These are phyloP conservation scores for Ophiostoma piceae DNA, from an alignment of 2,329 filamentous ascomycete species.

Conservation along the genomic window DNA sequence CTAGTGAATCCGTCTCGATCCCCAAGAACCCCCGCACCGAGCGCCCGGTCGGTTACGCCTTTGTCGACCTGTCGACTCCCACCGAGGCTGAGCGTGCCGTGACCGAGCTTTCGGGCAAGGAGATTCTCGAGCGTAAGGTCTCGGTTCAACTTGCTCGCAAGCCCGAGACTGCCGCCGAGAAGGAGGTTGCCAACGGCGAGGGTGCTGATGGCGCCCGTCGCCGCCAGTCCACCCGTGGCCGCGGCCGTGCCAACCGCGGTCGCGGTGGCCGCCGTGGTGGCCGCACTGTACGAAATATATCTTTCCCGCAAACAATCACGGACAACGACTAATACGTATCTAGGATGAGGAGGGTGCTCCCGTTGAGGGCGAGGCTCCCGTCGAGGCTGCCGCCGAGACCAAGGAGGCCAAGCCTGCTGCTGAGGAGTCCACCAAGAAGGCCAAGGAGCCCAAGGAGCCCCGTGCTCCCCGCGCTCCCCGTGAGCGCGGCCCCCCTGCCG, in stretches of 20 bases:
- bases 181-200: conserved; percentile 74
- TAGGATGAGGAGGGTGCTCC: conserved; percentile 39
- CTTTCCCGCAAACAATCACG: background rate
- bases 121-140: conserved; percentile 97
- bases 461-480: conserved; percentile 47
- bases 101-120: conserved; percentile 89
- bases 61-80: conserved; percentile 94
- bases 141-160: conserved; percentile 98
- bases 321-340: conserved; percentile 5
- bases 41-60: conserved; percentile 96
- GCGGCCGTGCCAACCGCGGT: conserved; percentile 62
- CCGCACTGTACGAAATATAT: conserved; percentile 48
- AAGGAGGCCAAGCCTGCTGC: conserved; percentile 52
- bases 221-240: conserved; percentile 58
- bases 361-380: conserved; percentile 45
- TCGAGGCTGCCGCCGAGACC: conserved; percentile 49
- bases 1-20: conserved; percentile 95
- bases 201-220: conserved; percentile 61
- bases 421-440: conserved; percentile 56
- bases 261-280: conserved; percentile 60
- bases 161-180: conserved; percentile 79
- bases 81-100: conserved; percentile 95
- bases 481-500: conserved; percentile 91
- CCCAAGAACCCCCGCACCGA: conserved; percentile 98
- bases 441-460: conserved; percentile 46